Conservation (phyloP, 2,329 filamentous ascomycete species). For the Taxawa tesnikishii region DNA sequence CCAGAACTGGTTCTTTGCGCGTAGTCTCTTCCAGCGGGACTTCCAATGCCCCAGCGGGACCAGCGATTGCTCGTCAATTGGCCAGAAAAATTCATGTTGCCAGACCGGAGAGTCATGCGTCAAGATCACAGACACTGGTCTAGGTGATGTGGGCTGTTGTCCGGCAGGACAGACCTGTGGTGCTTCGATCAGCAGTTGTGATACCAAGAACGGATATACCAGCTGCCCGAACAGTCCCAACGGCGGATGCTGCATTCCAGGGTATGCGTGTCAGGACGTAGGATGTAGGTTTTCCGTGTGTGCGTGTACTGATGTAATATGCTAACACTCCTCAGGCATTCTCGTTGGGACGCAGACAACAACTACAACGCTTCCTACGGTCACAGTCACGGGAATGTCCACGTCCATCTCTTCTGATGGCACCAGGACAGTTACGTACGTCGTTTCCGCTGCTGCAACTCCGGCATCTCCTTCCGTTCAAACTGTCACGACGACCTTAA, state of each 20-base stretch:
- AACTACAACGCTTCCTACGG: conserved; percentile 13
- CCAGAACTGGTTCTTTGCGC: conserved; percentile 12
- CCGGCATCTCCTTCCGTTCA: conserved; percentile 11
- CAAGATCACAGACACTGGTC: conserved; percentile 45
- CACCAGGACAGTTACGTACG: conserved; percentile 2
- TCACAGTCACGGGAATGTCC: conserved; percentile 8
- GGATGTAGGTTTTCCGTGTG: conserved; percentile 47
- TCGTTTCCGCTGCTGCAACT: conserved; percentile 6
- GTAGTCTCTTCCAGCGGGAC: conserved; percentile 37
- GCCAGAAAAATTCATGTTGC: conserved; percentile 62
- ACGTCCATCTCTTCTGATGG: conserved; percentile 3
- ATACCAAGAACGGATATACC: conserved; percentile 43
- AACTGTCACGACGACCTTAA: conserved; percentile 15
- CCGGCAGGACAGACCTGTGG: conserved; percentile 51
- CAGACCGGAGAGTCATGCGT: conserved; percentile 54
- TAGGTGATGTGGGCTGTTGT: conserved; percentile 65
- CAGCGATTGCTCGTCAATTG: conserved; percentile 50
- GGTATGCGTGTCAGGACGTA: conserved; percentile 55
- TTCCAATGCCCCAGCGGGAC: conserved; percentile 58
- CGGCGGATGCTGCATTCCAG: conserved; percentile 65
- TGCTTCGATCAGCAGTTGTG: conserved; percentile 50
- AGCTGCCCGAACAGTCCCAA: conserved; percentile 53
- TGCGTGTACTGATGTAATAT: no score
- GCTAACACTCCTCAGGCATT: conserved; percentile 8
- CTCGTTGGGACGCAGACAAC: conserved; percentile 11